phyloP scores from a whole-genome alignment of 768 basidiomycete genomes.

The Lanmaoa rubissima region DNA sequence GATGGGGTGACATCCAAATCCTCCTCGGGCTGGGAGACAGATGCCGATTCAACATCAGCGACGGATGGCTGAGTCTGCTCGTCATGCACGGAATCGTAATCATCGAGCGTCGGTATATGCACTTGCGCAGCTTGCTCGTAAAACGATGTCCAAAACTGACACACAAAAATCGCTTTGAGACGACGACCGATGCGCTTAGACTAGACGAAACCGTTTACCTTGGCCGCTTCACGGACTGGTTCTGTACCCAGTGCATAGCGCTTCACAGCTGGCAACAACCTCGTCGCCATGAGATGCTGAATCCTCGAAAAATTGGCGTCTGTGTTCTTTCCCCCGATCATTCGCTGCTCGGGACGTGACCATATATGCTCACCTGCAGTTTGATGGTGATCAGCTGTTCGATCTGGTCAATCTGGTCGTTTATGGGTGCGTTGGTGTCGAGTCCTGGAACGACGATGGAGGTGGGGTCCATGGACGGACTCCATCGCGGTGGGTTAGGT shows the following conservation, averaged over 20 bases:
- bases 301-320: conserved; percentile 93
- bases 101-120: conserved; percentile 71
- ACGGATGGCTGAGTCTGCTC: conserved; percentile 39
- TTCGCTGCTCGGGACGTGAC: conserved; percentile 7
- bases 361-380: conserved; percentile 58
- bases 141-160: conserved; percentile 94
- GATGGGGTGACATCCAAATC: conserved; percentile 10
- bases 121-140: conserved; percentile 93
- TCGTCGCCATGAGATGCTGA: conserved; percentile 78
- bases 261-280: conserved; percentile 85
- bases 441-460: conserved; percentile 71
- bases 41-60: conserved; percentile 14
- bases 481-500: conserved; percentile 67
- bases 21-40: conserved; percentile 12
- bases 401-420: conserved; percentile 90
- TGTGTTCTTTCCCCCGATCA: conserved; percentile 57
- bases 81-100: conserved; percentile 58
- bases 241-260: conserved; percentile 84
- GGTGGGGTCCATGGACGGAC: conserved; percentile 59
- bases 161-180: not conserved
- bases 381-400: conserved; percentile 94
- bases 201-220: conserved; percentile 47
- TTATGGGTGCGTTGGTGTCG: conserved; percentile 62
- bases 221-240: conserved; percentile 86
- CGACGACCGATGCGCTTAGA: not conserved